Evolutionary conservation across 75 land plant species (phyloP).

Genomic region (Isoetes taiwanensis): DNA sequence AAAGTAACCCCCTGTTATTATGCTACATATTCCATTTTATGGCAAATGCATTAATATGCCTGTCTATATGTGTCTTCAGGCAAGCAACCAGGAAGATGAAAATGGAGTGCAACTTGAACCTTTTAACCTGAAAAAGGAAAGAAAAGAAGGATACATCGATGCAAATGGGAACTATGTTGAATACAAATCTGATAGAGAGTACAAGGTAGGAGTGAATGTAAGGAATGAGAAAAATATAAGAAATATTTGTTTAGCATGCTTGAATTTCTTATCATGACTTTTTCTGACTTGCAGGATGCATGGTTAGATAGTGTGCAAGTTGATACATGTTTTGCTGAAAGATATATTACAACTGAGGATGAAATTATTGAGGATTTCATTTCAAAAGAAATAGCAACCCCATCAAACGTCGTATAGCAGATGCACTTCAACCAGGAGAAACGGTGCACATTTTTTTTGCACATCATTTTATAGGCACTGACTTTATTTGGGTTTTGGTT

Average conservation of each 20-base stretch:
- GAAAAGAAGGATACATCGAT: slow-evolving; percentile 95
- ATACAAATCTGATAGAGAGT: slow-evolving; percentile 44
- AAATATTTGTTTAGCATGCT: neutral
- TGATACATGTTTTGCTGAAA: slow-evolving; percentile 33
- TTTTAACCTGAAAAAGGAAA: slow-evolving; percentile 78
- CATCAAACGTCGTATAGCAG: slow-evolving; percentile 71
- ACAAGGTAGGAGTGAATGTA: slow-evolving; percentile 34
- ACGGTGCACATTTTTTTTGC: slow-evolving; percentile 44
- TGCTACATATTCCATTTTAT: neutral
- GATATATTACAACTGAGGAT: slow-evolving; percentile 6
- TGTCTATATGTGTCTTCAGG: slow-evolving; percentile 37
- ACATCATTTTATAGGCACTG: too few relatives aligned
- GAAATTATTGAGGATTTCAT: slow-evolving; percentile 38
- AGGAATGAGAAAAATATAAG: too few relatives aligned
- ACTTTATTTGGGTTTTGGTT: too few relatives aligned
- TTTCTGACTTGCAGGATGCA: slow-evolving; percentile 55
- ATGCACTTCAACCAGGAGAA: slow-evolving; percentile 80
- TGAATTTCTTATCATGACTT: neutral
- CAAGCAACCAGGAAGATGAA: slow-evolving; percentile 38
- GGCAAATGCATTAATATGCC: too few relatives aligned
- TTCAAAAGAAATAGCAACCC: slow-evolving; percentile 43
- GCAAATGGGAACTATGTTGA: slow-evolving; percentile 83
- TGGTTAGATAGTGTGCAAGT: slow-evolving; percentile 84
- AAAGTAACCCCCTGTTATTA: too few relatives aligned
- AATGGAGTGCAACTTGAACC: slow-evolving; percentile 71